Evolutionary conservation across 257 asterid genomes (phyloP), one percentile per base, ranked within the genome.

Genomic region (Rehmannia glutinosa): DNA sequence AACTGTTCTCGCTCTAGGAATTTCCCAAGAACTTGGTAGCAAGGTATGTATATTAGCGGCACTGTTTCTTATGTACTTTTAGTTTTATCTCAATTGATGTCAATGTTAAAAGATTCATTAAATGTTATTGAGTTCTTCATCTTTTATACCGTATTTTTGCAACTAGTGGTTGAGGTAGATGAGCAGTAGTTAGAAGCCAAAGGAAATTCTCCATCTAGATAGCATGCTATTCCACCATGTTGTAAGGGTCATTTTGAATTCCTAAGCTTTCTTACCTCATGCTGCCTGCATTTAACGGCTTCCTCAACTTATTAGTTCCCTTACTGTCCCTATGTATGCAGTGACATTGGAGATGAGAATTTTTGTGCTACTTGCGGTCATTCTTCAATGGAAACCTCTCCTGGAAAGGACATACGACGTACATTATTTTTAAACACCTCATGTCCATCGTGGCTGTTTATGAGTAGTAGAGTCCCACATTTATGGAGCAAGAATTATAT

Each of bases 1-100:
- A 84, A 93, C 99, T 56, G 99, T 97, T 53, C 94, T 93, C 38
- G 99, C 99, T 45, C 85, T 93, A 3, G 97, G 97, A 52, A 82
- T 92, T 72, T 82, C 95, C 12, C 98, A 90, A 78, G 98, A 92
- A 74, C 97, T 93, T 67, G 97, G 99, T 39, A 93, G 95, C 89
- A 93, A 93, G 97, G 98, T 93, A 70, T 35, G 0, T 57, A 30
- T 20, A 27, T 41, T 8, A 1, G 27, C 17, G 1, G 21, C 20
- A 23, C 28, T 60, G 17, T 54, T 52, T 50, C 50, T 20, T 12
- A 5, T 19, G 7, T 49, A 49, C 13, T 2, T 8, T 8, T 8
- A 49, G 5, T 21, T 5, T 17, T 49, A 49, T 19, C 25, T 9
- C 12, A 2, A 10, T 49, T 1, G 1, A 17, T 17, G 28, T 19